Evolutionary conservation across 805 yeast genomes (phyloP).

Genomic region (Ogataea kodamae): DNA sequence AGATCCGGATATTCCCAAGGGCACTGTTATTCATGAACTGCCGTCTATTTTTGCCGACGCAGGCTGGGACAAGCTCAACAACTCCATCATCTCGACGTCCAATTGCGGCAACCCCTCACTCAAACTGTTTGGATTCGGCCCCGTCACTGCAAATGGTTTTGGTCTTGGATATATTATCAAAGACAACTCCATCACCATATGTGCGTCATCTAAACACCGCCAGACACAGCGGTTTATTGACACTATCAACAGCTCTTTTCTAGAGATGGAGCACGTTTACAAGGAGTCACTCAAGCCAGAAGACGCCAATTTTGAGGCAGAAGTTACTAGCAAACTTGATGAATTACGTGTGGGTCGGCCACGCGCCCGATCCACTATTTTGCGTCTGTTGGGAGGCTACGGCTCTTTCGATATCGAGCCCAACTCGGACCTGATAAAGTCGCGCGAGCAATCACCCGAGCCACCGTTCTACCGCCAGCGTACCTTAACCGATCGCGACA

Average conservation of each 20-base stretch:
- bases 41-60: constrained; percentile 80
- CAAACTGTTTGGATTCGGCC: constrained; percentile 86
- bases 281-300: constrained; percentile 30
- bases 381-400: constrained; percentile 69
- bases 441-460: constrained; percentile 58
- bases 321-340: constrained; percentile 18
- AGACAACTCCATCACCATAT: constrained; percentile 70
- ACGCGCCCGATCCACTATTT: constrained; percentile 28
- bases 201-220: constrained; percentile 83
- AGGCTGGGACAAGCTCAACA: constrained; percentile 85
- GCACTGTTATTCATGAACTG: constrained; percentile 36
- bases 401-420: constrained; percentile 70
- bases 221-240: constrained; percentile 77
- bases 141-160: constrained; percentile 84
- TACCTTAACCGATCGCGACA: constrained; percentile 41
- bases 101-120: constrained; percentile 93
- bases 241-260: constrained; percentile 59
- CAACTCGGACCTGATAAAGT: constrained; percentile 53
- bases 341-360: constrained; percentile 20
- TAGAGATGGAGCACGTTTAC: constrained; percentile 53
- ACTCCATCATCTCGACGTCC: constrained; percentile 74
- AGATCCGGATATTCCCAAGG: constrained; percentile 24
- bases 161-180: constrained; percentile 92
- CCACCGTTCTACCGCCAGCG: constrained; percentile 36
- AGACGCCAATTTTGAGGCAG: constrained; percentile 14